Evolutionary conservation across 106 monocot genomes (phyloP), one percentile per base, ranked within the genome.

Genomic region (Vanilla planifolia): DNA sequence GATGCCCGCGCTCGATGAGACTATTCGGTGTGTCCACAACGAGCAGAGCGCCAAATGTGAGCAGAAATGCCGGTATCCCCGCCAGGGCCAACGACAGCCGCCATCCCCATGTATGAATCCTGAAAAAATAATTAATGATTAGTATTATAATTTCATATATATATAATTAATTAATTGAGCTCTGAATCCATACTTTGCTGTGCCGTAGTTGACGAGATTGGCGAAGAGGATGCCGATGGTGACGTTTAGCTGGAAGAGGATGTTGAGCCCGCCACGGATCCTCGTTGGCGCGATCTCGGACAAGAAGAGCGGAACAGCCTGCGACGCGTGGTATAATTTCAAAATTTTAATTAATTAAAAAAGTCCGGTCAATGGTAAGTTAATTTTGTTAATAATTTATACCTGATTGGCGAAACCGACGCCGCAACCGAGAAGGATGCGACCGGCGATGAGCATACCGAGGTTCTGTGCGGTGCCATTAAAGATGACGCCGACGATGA

Each of bases 381-480:
- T n/a, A n/a, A n/a, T n/a, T n/a, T n/a, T n/a, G n/a, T n/a, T n/a
- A n/a, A n/a, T n/a, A n/a, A n/a, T n/a, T n/a, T n/a, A n/a, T n/a
- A 80, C 85, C 85, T 85, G 80, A 55, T 80, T 85, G 36, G 79
- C 85, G 43, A 85, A 85, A 0, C 84, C 84, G 2, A 85, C 79
- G 1, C 84, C 84, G 19, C 79, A 79, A 21, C 84, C 84, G 19
- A 85, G 84, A 2, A 85, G 76, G 35, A 85, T 79, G 0, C 84
- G 67, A 21, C 84, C 84, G 21, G 70, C 33, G 63, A 85, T 85
- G 45, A 85, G 84, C 84, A 85, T 85, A 62, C 61, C 72, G n/a
- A 85, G 72, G 25, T 85, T 48, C 43, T 69, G 55, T 0, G 84
- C 84, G 1, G 69, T 61, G 16, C 72, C 76, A 15, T 79, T 85